A percentile compares a stretch with the other conserved stretches of the same genome.
phyloP scores from a whole-genome alignment of 106 monocot genomes.

The Chionographis japonica region DNA sequence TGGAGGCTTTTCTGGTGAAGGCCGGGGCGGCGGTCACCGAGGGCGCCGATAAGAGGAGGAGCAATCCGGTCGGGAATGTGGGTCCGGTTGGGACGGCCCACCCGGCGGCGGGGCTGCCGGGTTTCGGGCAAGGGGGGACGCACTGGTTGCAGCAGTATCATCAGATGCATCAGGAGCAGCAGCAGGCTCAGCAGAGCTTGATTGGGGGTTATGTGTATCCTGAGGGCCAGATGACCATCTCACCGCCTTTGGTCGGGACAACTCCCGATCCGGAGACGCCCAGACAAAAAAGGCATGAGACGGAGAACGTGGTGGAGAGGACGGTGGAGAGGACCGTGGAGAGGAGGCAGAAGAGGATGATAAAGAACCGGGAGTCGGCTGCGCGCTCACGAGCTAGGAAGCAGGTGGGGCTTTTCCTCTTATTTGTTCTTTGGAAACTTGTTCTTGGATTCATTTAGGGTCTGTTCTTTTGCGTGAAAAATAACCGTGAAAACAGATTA shows the following conservation, averaged over 20 bases:
- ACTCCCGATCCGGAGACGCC: slow-evolving; percentile 11
- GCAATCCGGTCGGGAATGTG: neutral
- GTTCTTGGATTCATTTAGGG: neutral
- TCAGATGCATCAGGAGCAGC: slow-evolving; percentile 9
- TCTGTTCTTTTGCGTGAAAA: too few relatives aligned
- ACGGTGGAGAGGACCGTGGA: slow-evolving; percentile 37
- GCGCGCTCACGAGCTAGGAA: slow-evolving; percentile 59
- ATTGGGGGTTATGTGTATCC: slow-evolving; percentile 10
- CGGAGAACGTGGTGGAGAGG: slow-evolving; percentile 20
- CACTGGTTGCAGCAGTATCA: slow-evolving; percentile 25
- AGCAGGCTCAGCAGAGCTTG: slow-evolving; percentile 7
- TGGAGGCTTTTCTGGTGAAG: slow-evolving; percentile 60
- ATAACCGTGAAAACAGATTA: too few relatives aligned
- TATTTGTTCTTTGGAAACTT: neutral
- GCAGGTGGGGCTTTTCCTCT: slow-evolving; percentile 17
- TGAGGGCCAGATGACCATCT: slow-evolving; percentile 5
- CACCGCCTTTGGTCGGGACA: slow-evolving; percentile 1
- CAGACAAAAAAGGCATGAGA: slow-evolving; percentile 26
- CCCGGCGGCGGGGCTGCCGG: neutral
- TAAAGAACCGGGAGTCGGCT: slow-evolving; percentile 58
- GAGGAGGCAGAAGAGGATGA: slow-evolving; percentile 60
- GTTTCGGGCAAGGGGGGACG: neutral
- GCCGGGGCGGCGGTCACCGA: slow-evolving; percentile 27
- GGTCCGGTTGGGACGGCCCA: neutral
- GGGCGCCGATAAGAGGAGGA: slow-evolving; percentile 5